Percentiles rank a stretch among this genome's conserved stretches.
Conservation (phyloP, 495 filamentous ascomycete genomes). For the Trichoderma orchidacearum region DNA sequence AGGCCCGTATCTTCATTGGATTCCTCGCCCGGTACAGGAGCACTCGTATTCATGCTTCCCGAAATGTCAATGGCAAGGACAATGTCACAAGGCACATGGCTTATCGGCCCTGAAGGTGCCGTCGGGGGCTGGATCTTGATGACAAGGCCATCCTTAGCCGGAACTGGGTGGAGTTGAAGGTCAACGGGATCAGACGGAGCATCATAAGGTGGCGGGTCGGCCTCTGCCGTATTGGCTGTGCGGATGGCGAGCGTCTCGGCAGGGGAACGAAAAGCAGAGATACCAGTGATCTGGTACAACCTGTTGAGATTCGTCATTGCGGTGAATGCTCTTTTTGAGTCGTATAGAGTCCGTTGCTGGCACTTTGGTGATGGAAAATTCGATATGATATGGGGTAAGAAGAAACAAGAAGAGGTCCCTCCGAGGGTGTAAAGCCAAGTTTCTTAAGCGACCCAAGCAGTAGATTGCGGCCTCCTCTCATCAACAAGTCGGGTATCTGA, state of each 20-base stretch:
- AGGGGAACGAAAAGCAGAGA: neutral
- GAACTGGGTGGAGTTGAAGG: conserved; percentile 18
- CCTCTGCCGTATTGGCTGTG: no score
- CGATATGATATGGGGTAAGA: no score
- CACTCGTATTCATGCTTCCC: conserved; percentile 22
- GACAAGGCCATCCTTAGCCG: conserved; percentile 15
- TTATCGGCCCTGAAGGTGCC: conserved; percentile 8
- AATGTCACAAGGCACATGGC: conserved; percentile 28
- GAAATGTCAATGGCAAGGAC: conserved; percentile 34
- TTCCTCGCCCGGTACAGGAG: conserved; percentile 13
- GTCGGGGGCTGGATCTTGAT: conserved; percentile 22
- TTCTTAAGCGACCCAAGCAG: no score
- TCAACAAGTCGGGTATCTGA: no score
- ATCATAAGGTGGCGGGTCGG: neutral
- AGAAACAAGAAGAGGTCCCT: no score
- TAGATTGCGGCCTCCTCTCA: neutral
- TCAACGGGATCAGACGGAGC: neutral
- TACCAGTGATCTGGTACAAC: neutral
- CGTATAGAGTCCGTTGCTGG: neutral
- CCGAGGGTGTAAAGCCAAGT: no score
- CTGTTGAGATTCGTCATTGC: neutral
- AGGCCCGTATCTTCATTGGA: conserved; percentile 19
- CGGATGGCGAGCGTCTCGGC: neutral
- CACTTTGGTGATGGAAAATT: no score
- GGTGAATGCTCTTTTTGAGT: neutral